These are phyloP conservation scores for Trametes elegans DNA, from an alignment of 768 basidiomycete genomes.

Conservation along the genomic window DNA sequence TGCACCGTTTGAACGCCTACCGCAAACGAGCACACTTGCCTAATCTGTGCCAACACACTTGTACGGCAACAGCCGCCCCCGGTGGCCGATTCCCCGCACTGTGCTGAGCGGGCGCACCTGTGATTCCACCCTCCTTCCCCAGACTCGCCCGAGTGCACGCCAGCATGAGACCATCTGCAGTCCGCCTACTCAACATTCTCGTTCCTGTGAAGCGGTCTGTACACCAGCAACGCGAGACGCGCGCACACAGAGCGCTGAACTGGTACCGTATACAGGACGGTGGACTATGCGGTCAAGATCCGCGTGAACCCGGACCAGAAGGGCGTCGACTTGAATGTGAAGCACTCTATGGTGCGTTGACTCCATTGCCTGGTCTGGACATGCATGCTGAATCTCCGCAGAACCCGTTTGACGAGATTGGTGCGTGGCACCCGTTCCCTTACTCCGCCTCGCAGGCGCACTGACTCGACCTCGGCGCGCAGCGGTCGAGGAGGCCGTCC, in stretches of 20 bases:
- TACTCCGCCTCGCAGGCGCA: not conserved
- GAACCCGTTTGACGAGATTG: conserved; percentile 99
- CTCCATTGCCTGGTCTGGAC: not conserved
- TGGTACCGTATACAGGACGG: conserved; percentile 52
- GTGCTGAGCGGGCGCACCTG: conserved; percentile 1
- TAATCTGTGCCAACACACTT: not conserved
- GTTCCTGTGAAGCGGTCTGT: conserved; percentile 89
- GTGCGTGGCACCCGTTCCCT: conserved; percentile 41
- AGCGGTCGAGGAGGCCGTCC: conserved; percentile 98
- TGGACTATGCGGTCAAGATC: conserved; percentile 99
- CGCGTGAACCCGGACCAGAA: conserved; percentile 94
- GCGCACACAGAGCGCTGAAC: not conserved
- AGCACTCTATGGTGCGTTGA: conserved; percentile 91
- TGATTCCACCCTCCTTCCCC: not conserved
- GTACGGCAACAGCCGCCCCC: conserved; percentile 6
- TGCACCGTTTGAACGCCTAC: no score
- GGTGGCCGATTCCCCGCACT: conserved; percentile 15
- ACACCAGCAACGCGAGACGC: not conserved
- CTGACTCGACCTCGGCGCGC: conserved; percentile 8
- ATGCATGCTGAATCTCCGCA: conserved; percentile 31
- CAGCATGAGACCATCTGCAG: conserved; percentile 72
- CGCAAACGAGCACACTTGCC: not conserved
- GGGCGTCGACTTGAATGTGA: conserved; percentile 94
- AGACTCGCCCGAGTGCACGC: not conserved
- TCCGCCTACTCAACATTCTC: conserved; percentile 79